A percentile compares a stretch with the other conserved stretches of the same genome.
Evolutionary conservation across 345 rosid genomes (phyloP).

Genomic region (Jatropha curcas): DNA sequence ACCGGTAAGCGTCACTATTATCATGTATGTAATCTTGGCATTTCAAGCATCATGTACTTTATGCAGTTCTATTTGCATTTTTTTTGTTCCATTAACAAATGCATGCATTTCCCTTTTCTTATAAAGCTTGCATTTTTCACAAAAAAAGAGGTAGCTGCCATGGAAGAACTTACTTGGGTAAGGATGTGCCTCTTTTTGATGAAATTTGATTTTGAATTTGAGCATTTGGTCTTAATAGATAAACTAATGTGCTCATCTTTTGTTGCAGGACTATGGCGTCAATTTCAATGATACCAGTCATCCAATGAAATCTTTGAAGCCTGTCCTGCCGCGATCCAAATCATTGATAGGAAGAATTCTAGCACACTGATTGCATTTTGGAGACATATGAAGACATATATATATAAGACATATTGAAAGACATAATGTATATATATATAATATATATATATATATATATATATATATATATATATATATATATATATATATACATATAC

Average conservation of each 20-base stretch:
- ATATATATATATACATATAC: no score
- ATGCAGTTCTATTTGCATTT: no score
- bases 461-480: no score
- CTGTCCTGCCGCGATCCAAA: not conserved
- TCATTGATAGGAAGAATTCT: no score
- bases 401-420: no score
- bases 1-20: constrained; percentile 72
- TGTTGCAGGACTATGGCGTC: not conserved
- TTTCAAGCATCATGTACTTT: not conserved
- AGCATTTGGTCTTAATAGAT: not conserved
- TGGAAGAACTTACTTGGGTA: constrained; percentile 83
- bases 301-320: not conserved
- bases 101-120: not conserved
- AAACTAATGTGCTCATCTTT: not conserved
- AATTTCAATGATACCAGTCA: no score
- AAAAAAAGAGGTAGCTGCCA: constrained; percentile 52
- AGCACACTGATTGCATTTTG: no score
- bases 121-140: constrained; percentile 80
- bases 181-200: constrained; percentile 11
- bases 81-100: no score
- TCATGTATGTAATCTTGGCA: constrained; percentile 52
- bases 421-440: no score
- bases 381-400: no score
- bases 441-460: no score
- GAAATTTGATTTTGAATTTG: not conserved